A percentile compares a stretch with the other conserved stretches of the same genome.
Evolutionary conservation across 83 land plant species (phyloP).

Genomic region (Larix sibirica): DNA sequence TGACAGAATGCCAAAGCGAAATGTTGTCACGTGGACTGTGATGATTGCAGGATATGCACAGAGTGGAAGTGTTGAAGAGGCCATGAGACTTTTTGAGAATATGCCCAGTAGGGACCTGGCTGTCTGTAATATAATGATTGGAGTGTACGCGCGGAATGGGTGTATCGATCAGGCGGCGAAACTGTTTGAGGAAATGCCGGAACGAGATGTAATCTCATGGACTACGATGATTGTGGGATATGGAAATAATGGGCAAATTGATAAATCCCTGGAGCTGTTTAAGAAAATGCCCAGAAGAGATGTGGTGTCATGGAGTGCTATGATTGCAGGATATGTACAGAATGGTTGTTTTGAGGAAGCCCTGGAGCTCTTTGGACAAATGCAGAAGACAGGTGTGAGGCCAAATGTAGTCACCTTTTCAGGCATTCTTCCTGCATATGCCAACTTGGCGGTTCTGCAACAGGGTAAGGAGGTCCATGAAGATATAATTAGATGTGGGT

Average conservation of each 20-base stretch:
- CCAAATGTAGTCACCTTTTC: background rate
- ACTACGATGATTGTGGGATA: conserved; percentile 43
- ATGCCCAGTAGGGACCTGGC: conserved; percentile 26
- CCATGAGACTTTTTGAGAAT: conserved; percentile 21
- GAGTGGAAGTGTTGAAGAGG: conserved; percentile 27
- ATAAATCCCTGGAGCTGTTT: conserved; percentile 27
- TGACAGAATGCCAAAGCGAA: conserved; percentile 35
- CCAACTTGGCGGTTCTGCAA: background rate
- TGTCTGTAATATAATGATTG: conserved; percentile 22
- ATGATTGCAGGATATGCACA: conserved; percentile 32
- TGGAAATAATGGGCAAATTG: conserved; percentile 19
- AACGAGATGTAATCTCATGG: conserved; percentile 39
- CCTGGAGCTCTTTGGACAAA: background rate
- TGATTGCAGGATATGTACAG: background rate
- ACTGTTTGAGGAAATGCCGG: conserved; percentile 21
- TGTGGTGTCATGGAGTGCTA: conserved; percentile 13
- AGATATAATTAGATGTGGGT: background rate
- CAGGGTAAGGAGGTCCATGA: background rate
- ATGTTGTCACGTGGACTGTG: conserved; percentile 37
- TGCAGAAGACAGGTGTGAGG: background rate
- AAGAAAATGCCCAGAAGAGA: background rate
- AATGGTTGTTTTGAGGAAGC: background rate
- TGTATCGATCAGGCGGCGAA: conserved; percentile 19
- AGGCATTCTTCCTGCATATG: background rate
- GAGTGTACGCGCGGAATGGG: conserved; percentile 26